Conservation (phyloP, 2,329 filamentous ascomycete genomes). For the Clonostachys chloroleuca region DNA sequence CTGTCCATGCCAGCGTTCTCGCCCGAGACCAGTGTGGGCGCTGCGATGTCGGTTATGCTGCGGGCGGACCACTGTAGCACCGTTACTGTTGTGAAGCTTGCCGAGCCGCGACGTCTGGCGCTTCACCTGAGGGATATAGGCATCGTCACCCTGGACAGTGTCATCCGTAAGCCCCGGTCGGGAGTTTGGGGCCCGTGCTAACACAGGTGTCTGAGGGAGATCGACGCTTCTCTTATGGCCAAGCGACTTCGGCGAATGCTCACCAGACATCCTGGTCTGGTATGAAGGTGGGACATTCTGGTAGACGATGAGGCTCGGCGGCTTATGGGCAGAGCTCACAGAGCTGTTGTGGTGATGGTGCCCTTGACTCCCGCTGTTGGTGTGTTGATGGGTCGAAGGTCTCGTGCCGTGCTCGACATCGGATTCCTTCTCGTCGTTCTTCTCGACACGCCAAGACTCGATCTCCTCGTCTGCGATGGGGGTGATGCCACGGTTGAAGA, state of each 20-base stretch:
- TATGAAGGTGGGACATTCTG: slow-evolving; percentile 13
- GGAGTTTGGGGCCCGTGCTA: slow-evolving; percentile 59
- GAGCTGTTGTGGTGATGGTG: slow-evolving; percentile 23
- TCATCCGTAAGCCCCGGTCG: slow-evolving; percentile 59
- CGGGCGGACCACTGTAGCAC: neutral
- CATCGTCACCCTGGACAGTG: slow-evolving; percentile 52
- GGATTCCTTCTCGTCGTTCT: slow-evolving; percentile 9
- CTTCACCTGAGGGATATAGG: slow-evolving; percentile 49
- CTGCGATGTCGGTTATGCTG: slow-evolving; percentile 2
- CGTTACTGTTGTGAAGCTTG: slow-evolving; percentile 26
- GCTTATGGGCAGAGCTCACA: slow-evolving; percentile 32
- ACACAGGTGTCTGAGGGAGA: slow-evolving; percentile 41
- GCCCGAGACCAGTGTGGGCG: slow-evolving; percentile 6
- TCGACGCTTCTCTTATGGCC: slow-evolving; percentile 36
- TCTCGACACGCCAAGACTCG: slow-evolving; percentile 52
- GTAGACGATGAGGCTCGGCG: slow-evolving; percentile 51
- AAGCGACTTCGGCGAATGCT: slow-evolving; percentile 15
- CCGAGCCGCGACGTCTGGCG: slow-evolving; percentile 48
- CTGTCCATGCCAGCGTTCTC: slow-evolving; percentile 34
- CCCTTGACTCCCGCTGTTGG: neutral
- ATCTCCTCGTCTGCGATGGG: slow-evolving; percentile 64
- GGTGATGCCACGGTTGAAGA: slow-evolving; percentile 51
- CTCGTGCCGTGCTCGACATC: slow-evolving; percentile 2
- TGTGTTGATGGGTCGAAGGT: neutral
- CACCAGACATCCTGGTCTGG: slow-evolving; percentile 15